Percentiles rank a stretch among this genome's conserved stretches.
These are phyloP conservation scores for Yamadazyma songkhlaensis DNA, from an alignment of 1,139 yeast genomes.

Conservation along the genomic window DNA sequence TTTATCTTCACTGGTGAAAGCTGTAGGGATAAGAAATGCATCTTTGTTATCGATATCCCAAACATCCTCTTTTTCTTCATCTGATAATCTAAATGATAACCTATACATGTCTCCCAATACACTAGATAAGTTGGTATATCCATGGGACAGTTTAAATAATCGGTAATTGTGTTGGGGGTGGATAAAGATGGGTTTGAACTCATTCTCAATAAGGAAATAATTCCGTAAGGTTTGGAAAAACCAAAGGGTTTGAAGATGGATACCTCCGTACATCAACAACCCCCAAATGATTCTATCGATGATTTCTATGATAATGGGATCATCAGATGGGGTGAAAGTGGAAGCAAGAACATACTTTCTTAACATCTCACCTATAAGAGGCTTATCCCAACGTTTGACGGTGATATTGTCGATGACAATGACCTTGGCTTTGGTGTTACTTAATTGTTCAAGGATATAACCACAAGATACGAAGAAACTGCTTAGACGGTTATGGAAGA, in stretches of 20 bases:
- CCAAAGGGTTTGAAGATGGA: conserved; percentile 41
- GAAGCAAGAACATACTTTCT: conserved; percentile 31
- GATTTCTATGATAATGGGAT: conserved; percentile 26
- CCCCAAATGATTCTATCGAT: conserved; percentile 40
- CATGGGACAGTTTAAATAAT: conserved; percentile 10
- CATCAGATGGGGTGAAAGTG: conserved; percentile 29
- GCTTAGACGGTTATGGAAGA: conserved; percentile 12
- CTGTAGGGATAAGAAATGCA: conserved; percentile 22
- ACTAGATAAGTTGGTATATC: conserved; percentile 20
- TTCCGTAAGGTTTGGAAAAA: conserved; percentile 24
- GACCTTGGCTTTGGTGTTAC: neutral
- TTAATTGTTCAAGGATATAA: neutral
- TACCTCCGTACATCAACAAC: conserved; percentile 41
- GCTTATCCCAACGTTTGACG: conserved; percentile 11
- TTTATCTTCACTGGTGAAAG: conserved; percentile 13
- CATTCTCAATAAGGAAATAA: conserved; percentile 21
- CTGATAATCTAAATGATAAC: conserved; percentile 11
- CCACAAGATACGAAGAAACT: conserved; percentile 14
- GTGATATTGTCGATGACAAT: conserved; percentile 6
- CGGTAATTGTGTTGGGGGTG: conserved; percentile 13
- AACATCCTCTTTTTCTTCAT: conserved; percentile 12
- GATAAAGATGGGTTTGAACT: conserved; percentile 21
- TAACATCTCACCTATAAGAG: conserved; percentile 25
- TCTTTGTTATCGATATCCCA: conserved; percentile 20
- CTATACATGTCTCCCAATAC: conserved; percentile 13